A percentile compares a stretch with the other conserved stretches of the same genome.
phyloP scores from a whole-genome alignment of 2,329 filamentous ascomycete genomes.

The Onygena corvina region DNA sequence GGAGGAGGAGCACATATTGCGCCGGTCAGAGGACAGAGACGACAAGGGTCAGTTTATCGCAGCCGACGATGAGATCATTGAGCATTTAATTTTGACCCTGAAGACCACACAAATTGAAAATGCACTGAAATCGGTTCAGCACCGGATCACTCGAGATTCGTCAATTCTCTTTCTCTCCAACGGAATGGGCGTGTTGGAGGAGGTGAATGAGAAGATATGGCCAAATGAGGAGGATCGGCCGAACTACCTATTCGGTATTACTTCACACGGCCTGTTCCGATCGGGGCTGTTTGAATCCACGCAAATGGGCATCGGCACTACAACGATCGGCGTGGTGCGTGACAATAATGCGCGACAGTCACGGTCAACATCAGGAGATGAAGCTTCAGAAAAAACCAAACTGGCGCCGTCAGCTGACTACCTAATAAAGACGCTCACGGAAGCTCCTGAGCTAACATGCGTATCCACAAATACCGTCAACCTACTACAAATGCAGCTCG shows the following conservation, averaged over 20 bases:
- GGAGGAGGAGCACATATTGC: neutral
- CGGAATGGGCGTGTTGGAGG: conserved; percentile 72
- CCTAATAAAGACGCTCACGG: conserved; percentile 52
- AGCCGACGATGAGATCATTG: conserved; percentile 43
- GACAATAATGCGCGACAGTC: conserved; percentile 12
- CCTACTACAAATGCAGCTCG: conserved; percentile 63
- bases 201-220: conserved; percentile 60
- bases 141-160: conserved; percentile 54
- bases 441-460: conserved; percentile 50
- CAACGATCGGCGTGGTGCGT: conserved; percentile 42
- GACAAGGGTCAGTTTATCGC: neutral
- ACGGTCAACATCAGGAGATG: conserved; percentile 14
- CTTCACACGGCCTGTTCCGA: conserved; percentile 46
- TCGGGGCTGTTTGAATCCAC: conserved; percentile 41
- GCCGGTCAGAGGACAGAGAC: conserved; percentile 7
- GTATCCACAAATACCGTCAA: conserved; percentile 46
- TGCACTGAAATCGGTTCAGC: conserved; percentile 53
- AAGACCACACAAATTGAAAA: conserved; percentile 60
- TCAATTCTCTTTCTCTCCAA: conserved; percentile 68
- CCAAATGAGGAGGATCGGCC: conserved; percentile 53
- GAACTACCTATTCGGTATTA: conserved; percentile 60
- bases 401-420: conserved; percentile 40
- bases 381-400: neutral
- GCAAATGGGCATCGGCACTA: conserved; percentile 49
- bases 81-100: conserved; percentile 64